A percentile compares a stretch with the other conserved stretches of the same genome.
Conservation (phyloP, 768 basidiomycete genomes). For the Arthromyces matolae region DNA sequence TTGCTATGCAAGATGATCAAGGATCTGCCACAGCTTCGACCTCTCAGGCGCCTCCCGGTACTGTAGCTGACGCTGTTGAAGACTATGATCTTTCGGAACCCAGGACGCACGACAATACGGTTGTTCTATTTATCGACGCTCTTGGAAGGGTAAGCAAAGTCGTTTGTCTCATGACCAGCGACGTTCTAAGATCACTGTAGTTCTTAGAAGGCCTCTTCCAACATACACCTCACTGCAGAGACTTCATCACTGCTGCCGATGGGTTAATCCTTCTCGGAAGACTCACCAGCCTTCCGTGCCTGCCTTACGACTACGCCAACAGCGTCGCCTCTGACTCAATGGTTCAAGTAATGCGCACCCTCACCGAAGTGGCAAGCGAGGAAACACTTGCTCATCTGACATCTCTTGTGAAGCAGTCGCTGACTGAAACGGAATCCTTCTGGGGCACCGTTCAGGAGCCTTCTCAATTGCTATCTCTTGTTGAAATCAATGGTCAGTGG, state of each 20-base stretch:
- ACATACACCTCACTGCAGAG: conserved; percentile 83
- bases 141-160: conserved; percentile 60
- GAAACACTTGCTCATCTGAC: conserved; percentile 72
- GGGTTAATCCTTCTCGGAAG: conserved; percentile 72
- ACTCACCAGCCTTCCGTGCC: conserved; percentile 77
- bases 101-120: conserved; percentile 67
- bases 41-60: conserved; percentile 12
- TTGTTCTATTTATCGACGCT: conserved; percentile 78
- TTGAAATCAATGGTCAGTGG: conserved; percentile 49
- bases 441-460: conserved; percentile 54
- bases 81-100: conserved; percentile 25
- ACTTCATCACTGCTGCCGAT: conserved; percentile 76
- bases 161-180: background rate
- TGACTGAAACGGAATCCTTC: conserved; percentile 66
- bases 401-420: conserved; percentile 63
- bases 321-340: conserved; percentile 84
- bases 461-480: conserved; percentile 62
- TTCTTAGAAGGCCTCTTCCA: conserved; percentile 95
- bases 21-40: conserved; percentile 15
- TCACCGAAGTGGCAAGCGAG: conserved; percentile 81
- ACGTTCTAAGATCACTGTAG: conserved; percentile 33
- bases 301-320: conserved; percentile 86
- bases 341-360: conserved; percentile 82
- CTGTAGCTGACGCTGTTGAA: conserved; percentile 18
- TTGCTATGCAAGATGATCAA: conserved; percentile 47